Evolutionary conservation across 208 protist species (phyloP).

Genomic region (Leishmania martiniquensis): DNA sequence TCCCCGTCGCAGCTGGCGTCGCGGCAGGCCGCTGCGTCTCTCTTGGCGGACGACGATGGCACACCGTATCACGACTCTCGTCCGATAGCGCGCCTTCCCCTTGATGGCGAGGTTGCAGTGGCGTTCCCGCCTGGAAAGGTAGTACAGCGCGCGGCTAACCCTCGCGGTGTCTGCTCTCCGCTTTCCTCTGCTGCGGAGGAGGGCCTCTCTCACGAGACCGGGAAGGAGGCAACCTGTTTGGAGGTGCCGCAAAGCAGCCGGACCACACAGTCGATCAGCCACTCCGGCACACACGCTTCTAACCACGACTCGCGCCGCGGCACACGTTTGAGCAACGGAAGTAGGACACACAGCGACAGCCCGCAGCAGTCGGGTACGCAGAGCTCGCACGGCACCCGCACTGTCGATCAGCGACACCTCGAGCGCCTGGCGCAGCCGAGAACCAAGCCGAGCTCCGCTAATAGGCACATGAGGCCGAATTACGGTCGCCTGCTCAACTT

Average conservation of each 20-base stretch:
- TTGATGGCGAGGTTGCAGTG: constrained; percentile 17
- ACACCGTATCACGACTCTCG: constrained; percentile 16
- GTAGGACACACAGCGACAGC: not conserved
- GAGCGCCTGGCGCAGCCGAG: constrained; percentile 33
- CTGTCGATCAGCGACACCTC: constrained; percentile 20
- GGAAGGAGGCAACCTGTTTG: not conserved
- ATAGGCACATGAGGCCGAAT: constrained; percentile 41
- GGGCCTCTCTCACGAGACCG: not conserved
- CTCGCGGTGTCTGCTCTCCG: not conserved
- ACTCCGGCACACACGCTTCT: not conserved
- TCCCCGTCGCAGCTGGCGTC: constrained; percentile 23
- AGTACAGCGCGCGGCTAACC: not conserved
- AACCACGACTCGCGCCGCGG: not conserved
- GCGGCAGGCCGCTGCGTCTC: constrained; percentile 18
- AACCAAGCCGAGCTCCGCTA: constrained; percentile 9
- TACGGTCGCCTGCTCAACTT: constrained; percentile 70
- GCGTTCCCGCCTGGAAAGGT: constrained; percentile 4
- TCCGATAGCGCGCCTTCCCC: constrained; percentile 11
- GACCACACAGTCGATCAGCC: not conserved
- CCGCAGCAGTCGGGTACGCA: not conserved
- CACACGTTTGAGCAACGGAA: constrained; percentile 3
- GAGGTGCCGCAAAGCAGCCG: constrained; percentile 5
- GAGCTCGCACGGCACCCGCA: not conserved
- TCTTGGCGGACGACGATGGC: constrained; percentile 13
- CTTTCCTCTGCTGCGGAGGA: constrained; percentile 2